Evolutionary conservation across 2,329 filamentous ascomycete species (phyloP).

Genomic region (Ceratocystis alfenasii): DNA sequence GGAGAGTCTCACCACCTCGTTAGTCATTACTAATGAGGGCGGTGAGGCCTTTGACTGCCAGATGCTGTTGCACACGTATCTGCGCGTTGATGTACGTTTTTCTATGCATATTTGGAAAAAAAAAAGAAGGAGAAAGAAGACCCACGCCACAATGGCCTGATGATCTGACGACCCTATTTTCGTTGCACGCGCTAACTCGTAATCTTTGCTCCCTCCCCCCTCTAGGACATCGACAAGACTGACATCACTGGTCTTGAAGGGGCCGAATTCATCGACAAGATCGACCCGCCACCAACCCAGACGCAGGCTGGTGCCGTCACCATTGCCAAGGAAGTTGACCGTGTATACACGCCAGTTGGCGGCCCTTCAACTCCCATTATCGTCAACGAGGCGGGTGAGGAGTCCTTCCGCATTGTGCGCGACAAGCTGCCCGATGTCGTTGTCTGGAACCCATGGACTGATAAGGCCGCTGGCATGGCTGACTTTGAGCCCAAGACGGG

Average conservation of each 20-base stretch:
- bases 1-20: conserved; percentile 62
- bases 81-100: conserved; percentile 57
- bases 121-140: no score
- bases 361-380: conserved; percentile 47
- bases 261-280: conserved; percentile 74
- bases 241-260: conserved; percentile 64
- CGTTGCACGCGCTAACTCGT: neutral
- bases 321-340: conserved; percentile 72
- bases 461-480: conserved; percentile 67
- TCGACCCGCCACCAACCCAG: conserved; percentile 51
- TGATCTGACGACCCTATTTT: neutral
- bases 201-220: neutral
- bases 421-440: conserved; percentile 82
- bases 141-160: no score
- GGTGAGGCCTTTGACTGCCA: conserved; percentile 78
- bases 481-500: conserved; percentile 86
- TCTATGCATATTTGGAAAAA: conserved; percentile 18
- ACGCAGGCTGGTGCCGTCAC: conserved; percentile 52
- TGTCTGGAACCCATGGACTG: conserved; percentile 93
- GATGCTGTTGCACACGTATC: conserved; percentile 81
- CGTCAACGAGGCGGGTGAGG: conserved; percentile 50
- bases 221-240: conserved; percentile 65
- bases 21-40: conserved; percentile 84
- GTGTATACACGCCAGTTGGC: conserved; percentile 65
- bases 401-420: conserved; percentile 60